Conservation (phyloP, 2,329 filamentous ascomycete species). For the Canariomyces notabilis region DNA sequence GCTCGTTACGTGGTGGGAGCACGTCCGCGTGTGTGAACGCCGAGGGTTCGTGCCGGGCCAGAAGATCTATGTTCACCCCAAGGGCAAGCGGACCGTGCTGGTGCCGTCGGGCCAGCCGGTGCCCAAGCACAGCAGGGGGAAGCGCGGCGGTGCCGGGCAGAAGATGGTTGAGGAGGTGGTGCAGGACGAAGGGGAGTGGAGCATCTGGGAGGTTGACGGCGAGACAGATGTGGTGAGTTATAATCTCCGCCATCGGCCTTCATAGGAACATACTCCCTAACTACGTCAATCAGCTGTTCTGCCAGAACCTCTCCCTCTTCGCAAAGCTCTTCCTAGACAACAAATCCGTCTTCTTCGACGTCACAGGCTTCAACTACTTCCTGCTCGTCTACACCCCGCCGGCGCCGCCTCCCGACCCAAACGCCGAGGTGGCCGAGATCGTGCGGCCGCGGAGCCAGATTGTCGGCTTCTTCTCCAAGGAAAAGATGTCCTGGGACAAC, state of each 20-base stretch:
- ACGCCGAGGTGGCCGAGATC: slow-evolving; percentile 8
- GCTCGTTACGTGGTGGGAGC: slow-evolving; percentile 52
- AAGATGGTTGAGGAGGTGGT: slow-evolving; percentile 41
- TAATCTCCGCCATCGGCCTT: background rate
- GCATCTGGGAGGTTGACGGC: slow-evolving; percentile 89
- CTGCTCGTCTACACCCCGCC: slow-evolving; percentile 72
- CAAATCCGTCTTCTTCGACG: slow-evolving; percentile 97
- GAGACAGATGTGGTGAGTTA: slow-evolving; percentile 68
- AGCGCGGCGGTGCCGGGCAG: slow-evolving; percentile 29
- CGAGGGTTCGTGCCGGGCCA: slow-evolving; percentile 54
- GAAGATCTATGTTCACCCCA: slow-evolving; percentile 66
- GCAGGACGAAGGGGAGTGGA: slow-evolving; percentile 66
- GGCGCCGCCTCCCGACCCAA: slow-evolving; percentile 19
- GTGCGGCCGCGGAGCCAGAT: slow-evolving; percentile 47
- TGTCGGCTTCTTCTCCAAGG: slow-evolving; percentile 97
- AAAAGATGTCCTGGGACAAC: slow-evolving; percentile 98
- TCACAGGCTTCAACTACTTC: slow-evolving; percentile 91
- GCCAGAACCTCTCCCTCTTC: slow-evolving; percentile 92
- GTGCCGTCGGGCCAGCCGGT: slow-evolving; percentile 29
- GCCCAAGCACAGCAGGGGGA: slow-evolving; percentile 34
- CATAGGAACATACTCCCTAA: too few species aligned
- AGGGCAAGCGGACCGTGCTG: slow-evolving; percentile 38
- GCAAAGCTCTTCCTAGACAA: slow-evolving; percentile 97
- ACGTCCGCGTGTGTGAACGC: slow-evolving; percentile 54
- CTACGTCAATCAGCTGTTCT: slow-evolving; percentile 59